These are phyloP conservation scores for Malassezia vespertilionis DNA, from an alignment of 1,284 basidiomycete genomes.

Conservation along the genomic window DNA sequence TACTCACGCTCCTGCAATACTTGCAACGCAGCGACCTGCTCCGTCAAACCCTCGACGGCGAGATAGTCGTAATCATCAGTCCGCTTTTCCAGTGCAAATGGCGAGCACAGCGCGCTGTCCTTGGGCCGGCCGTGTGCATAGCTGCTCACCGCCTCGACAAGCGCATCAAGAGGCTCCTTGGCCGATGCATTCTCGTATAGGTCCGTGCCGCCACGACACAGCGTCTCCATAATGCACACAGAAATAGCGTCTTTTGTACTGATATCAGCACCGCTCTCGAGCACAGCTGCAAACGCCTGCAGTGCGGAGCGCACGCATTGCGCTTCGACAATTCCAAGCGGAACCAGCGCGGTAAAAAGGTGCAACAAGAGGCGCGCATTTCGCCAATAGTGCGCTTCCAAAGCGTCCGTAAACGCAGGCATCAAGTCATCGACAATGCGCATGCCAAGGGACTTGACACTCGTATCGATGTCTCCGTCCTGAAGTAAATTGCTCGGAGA, in stretches of 20 bases:
- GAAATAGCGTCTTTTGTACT: too few relatives aligned
- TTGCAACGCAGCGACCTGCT: conserved; percentile 30
- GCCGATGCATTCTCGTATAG: conserved; percentile 18
- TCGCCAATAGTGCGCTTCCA: conserved; percentile 42
- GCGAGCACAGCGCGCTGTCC: conserved; percentile 24
- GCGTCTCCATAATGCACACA: conserved; percentile 75
- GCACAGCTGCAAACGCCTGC: conserved; percentile 67
- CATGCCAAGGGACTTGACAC: conserved; percentile 26
- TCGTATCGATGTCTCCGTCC: neutral
- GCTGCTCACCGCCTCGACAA: conserved; percentile 27
- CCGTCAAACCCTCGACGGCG: conserved; percentile 35
- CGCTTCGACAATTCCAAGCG: conserved; percentile 57
- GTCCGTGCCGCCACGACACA: conserved; percentile 49
- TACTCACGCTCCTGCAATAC: conserved; percentile 22
- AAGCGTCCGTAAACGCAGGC: conserved; percentile 33
- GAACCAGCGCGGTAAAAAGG: conserved; percentile 50
- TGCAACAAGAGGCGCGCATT: conserved; percentile 36
- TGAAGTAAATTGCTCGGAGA: neutral
- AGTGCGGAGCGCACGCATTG: conserved; percentile 67
- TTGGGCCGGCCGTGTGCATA: conserved; percentile 31
- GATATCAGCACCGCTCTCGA: conserved; percentile 84
- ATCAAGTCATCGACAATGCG: conserved; percentile 36
- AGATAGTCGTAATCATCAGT: conserved; percentile 18
- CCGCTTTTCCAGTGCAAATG: conserved; percentile 17
- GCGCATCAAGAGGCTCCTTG: conserved; percentile 21